A percentile compares a stretch with the other conserved stretches of the same genome.
These are phyloP conservation scores for Rhizophagus prolifer DNA, from an alignment of 192 early-diverging fungal species.

Conservation along the genomic window DNA sequence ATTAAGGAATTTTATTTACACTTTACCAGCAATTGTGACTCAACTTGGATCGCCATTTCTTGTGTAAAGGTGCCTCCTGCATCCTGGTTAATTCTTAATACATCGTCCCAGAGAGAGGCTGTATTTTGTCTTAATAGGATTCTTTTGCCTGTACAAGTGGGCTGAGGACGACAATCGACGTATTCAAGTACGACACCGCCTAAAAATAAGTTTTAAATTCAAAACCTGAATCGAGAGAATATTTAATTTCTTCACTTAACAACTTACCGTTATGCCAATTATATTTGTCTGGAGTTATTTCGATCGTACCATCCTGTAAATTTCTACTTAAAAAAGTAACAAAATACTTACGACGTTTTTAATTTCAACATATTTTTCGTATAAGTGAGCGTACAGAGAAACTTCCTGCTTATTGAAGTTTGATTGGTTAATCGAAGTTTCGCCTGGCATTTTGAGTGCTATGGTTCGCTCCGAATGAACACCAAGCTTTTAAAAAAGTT, in stretches of 20 bases:
- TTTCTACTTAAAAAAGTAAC: neutral
- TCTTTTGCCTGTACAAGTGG: neutral
- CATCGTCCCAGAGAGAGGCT: slow-evolving; percentile 1
- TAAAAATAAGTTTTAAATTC: neutral
- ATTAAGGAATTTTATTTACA: neutral
- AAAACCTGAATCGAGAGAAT: neutral
- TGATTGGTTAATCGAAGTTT: neutral
- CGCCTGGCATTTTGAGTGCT: neutral
- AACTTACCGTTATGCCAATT: slow-evolving; percentile 5
- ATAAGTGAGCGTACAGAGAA: slow-evolving; percentile 13
- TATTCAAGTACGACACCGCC: slow-evolving; percentile 5
- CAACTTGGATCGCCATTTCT: slow-evolving; percentile 9
- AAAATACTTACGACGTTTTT: slow-evolving; percentile 16
- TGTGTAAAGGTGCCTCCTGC: neutral
- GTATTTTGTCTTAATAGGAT: neutral
- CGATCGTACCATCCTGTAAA: slow-evolving; percentile 13
- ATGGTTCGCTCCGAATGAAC: too few relatives aligned
- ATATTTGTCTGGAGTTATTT: slow-evolving; percentile 6
- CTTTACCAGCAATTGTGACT: slow-evolving; percentile 17
- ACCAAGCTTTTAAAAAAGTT: too few relatives aligned
- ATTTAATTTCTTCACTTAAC: neutral
- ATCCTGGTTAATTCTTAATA: neutral
- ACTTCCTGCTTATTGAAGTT: slow-evolving; percentile 13
- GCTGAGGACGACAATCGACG: neutral
- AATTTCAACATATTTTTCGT: slow-evolving; percentile 14